Evolutionary conservation across 148 eudicot species (phyloP).

Genomic region (Amaranthus cruentus): DNA sequence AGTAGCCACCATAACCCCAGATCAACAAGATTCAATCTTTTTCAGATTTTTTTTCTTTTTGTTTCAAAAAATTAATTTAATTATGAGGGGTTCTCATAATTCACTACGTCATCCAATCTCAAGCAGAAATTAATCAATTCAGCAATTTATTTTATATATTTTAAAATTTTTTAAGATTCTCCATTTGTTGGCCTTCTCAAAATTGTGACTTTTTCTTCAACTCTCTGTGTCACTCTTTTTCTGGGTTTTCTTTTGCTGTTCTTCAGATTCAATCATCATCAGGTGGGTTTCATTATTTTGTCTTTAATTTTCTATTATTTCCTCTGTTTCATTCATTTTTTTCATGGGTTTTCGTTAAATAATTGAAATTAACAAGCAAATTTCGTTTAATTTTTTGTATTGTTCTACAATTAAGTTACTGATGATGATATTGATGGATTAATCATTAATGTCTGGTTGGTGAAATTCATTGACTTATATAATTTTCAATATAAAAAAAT

Average conservation of each 20-base stretch:
- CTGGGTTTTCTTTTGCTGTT: slow-evolving; percentile 7
- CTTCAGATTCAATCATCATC: slow-evolving; percentile 1
- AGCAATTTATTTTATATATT: too few species aligned
- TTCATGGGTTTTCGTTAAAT: not conserved
- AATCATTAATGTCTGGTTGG: not conserved
- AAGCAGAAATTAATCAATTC: too few species aligned
- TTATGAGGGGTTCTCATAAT: too few species aligned
- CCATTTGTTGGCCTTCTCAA: too few species aligned
- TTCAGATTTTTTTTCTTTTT: too few species aligned
- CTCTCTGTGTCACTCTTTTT: slow-evolving; percentile 14
- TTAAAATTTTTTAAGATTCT: not conserved
- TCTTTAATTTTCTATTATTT: too few species aligned
- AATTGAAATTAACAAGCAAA: not conserved
- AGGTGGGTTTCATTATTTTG: slow-evolving; percentile 4
- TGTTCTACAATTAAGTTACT: not conserved
- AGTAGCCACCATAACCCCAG: too few species aligned
- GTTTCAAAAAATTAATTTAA: too few species aligned
- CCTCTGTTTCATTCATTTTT: not conserved
- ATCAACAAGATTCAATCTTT: too few species aligned
- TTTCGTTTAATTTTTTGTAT: not conserved
- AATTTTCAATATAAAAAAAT: too few species aligned
- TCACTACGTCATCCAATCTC: too few species aligned
- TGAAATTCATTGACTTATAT: not conserved
- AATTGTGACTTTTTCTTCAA: slow-evolving; percentile 5
- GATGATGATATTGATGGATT: slow-evolving; percentile 1